phyloP scores from a whole-genome alignment of 176 grass and related monocot species.

The Avena sativa region DNA sequence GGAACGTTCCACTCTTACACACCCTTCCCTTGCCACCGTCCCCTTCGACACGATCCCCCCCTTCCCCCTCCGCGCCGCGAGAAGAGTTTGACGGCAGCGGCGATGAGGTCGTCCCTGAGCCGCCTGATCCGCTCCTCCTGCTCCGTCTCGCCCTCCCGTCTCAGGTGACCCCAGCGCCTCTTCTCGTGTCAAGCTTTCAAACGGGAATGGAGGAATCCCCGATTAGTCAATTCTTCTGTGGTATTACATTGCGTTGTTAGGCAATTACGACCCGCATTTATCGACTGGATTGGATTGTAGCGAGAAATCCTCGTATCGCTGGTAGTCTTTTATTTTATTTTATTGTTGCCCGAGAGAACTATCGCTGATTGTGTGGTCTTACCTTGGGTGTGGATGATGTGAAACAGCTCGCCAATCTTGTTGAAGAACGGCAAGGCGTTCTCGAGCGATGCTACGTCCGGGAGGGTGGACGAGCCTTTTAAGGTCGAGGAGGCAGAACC shows the following conservation, averaged over 20 bases:
- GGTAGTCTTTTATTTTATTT: background rate
- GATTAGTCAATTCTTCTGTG: background rate
- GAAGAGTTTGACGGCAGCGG: background rate
- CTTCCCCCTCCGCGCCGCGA: background rate
- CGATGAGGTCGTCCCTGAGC: conserved; percentile 64
- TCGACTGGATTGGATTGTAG: background rate
- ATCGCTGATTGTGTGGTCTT: conserved; percentile 12
- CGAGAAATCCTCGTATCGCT: background rate
- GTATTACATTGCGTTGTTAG: background rate
- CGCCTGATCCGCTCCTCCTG: conserved; percentile 59
- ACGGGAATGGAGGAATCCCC: background rate
- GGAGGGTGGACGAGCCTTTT: conserved; percentile 63
- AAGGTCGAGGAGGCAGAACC: conserved; percentile 86
- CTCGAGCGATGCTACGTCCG: conserved; percentile 51
- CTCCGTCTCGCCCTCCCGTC: conserved; percentile 39
- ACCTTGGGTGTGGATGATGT: background rate
- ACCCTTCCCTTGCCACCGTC: background rate
- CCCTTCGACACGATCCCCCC: background rate
- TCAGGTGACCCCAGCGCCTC: conserved; percentile 36
- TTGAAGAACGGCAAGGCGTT: conserved; percentile 59
- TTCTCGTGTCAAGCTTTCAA: background rate
- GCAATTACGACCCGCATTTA: background rate
- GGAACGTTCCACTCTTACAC: too few relatives aligned
- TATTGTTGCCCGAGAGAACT: background rate
- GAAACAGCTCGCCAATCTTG: conserved; percentile 45